Evolutionary conservation across 306 rosid genomes (phyloP).

Genomic region (Malus sieversii): DNA sequence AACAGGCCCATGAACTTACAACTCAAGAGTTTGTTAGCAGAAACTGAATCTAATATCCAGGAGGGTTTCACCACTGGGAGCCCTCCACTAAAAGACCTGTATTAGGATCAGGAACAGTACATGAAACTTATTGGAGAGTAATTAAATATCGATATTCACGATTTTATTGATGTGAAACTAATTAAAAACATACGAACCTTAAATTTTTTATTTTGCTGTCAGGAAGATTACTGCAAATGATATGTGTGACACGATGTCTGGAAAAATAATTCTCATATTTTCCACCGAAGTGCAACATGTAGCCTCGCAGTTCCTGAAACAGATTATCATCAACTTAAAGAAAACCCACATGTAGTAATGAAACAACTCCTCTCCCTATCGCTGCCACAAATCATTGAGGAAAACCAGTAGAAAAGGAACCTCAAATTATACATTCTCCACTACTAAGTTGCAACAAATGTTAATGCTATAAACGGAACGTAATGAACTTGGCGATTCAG

Average conservation of each 20-base stretch:
- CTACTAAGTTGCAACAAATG: not conserved
- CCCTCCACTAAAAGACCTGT: constrained; percentile 83
- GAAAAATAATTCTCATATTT: constrained; percentile 86
- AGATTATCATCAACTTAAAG: not conserved
- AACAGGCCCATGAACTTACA: constrained; percentile 43
- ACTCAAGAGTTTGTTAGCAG: constrained; percentile 67
- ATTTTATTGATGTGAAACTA: not conserved
- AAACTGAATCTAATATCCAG: constrained; percentile 84
- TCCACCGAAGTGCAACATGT: constrained; percentile 79
- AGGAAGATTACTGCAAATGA: constrained; percentile 83
- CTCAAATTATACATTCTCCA: not conserved
- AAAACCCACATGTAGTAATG: not conserved
- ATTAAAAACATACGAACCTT: constrained; percentile 39
- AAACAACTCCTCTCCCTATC: not conserved
- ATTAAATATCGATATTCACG: not conserved
- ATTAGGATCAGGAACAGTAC: constrained; percentile 19
- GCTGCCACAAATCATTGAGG: not conserved
- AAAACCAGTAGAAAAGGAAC: not conserved
- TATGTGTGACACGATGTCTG: constrained; percentile 68
- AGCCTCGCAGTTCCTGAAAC: constrained; percentile 74
- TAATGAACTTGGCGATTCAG: not conserved
- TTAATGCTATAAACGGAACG: not conserved
- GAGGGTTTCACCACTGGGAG: constrained; percentile 86
- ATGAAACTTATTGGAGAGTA: not conserved
- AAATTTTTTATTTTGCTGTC: constrained; percentile 66